Conservation (phyloP, 352 stramenopile species). For the Globisporangium orthogonon region DNA sequence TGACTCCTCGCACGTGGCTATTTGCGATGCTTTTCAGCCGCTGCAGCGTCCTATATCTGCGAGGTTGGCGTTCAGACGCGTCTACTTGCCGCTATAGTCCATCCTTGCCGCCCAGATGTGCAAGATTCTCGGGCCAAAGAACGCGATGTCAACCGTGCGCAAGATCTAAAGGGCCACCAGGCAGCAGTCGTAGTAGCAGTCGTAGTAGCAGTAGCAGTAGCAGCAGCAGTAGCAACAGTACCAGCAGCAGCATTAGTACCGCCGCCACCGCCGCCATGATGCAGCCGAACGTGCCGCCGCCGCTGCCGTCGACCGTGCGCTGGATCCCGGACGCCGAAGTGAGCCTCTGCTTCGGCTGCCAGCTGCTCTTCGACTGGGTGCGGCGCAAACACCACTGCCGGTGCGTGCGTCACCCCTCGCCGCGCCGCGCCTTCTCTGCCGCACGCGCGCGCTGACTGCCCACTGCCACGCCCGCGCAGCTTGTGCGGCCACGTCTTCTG, state of each 20-base stretch:
- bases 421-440: too few species aligned
- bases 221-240: not conserved
- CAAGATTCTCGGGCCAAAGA: not conserved
- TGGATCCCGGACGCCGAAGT: slow-evolving; percentile 81
- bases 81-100: too few species aligned
- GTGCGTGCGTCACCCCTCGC: slow-evolving; percentile 8
- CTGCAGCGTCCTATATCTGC: too few species aligned
- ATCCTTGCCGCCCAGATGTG: too few species aligned
- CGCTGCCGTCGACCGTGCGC: slow-evolving; percentile 58
- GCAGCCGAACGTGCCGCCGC: not conserved
- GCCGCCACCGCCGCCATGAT: not conserved
- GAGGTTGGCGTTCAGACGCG: too few species aligned
- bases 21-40: not conserved
- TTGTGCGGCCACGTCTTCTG: slow-evolving; percentile 78
- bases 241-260: not conserved
- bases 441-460: too few species aligned
- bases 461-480: slow-evolving; percentile 13
- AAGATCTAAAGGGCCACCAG: not conserved
- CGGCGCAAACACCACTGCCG: slow-evolving; percentile 89
- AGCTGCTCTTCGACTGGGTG: slow-evolving; percentile 86
- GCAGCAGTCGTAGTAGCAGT: too few species aligned
- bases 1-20: not conserved
- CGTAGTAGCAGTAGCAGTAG: too few species aligned
- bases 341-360: slow-evolving; percentile 67
- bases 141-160: not conserved